phyloP scores from a whole-genome alignment of 1,284 basidiomycete genomes.

The Fomitopsis schrenkii region DNA sequence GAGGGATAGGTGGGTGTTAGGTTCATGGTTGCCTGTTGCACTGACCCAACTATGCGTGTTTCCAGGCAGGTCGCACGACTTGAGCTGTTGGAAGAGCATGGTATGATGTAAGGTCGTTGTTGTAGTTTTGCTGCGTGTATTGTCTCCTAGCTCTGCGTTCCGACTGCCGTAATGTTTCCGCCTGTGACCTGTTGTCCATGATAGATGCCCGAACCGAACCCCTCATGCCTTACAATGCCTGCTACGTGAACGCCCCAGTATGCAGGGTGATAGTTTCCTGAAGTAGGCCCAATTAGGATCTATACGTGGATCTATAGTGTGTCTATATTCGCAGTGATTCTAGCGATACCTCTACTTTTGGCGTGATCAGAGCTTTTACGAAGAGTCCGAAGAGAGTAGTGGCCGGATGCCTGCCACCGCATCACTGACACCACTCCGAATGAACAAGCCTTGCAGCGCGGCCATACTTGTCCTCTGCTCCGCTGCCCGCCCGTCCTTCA shows the following conservation, averaged over 20 bases:
- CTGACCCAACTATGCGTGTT: background rate
- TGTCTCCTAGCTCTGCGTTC: background rate
- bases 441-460: constrained; percentile 89
- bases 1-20: constrained; percentile 65
- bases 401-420: constrained; percentile 56
- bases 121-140: background rate
- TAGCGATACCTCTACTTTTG: background rate
- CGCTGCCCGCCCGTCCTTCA: constrained; percentile 46
- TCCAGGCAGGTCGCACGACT: constrained; percentile 43
- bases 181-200: no score
- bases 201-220: background rate
- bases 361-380: background rate
- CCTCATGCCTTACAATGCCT: background rate
- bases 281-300: no score
- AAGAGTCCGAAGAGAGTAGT: constrained; percentile 20
- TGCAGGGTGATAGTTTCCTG: no score
- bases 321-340: no score
- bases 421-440: constrained; percentile 63
- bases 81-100: constrained; percentile 40
- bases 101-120: background rate
- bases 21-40: background rate
- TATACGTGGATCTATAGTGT: background rate
- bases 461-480: constrained; percentile 87
- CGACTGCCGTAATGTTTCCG: background rate
- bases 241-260: no score